A percentile compares a stretch with the other conserved stretches of the same genome.
phyloP scores from a whole-genome alignment of 371 early-diverging fungal genomes.

The Nematocida displodere region DNA sequence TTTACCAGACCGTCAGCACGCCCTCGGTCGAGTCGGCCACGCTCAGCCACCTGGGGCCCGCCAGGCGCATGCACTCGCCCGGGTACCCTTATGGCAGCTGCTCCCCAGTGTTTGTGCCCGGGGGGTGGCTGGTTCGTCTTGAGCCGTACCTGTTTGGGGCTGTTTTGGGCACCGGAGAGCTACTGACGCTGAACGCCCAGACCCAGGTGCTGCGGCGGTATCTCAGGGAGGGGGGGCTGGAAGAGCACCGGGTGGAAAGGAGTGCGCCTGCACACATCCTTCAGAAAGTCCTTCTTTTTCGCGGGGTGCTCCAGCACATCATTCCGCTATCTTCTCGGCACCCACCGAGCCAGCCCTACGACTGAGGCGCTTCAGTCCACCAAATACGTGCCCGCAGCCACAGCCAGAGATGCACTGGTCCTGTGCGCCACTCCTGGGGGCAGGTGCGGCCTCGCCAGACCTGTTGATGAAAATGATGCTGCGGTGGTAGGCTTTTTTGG shows the following conservation, averaged over 20 bases:
- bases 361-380: too few relatives aligned
- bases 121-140: slow-evolving; percentile 23
- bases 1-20: slow-evolving; percentile 1
- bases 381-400: too few relatives aligned
- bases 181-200: slow-evolving; percentile 10
- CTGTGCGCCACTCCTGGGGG: too few relatives aligned
- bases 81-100: neutral
- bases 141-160: slow-evolving; percentile 27
- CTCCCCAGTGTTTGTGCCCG: slow-evolving; percentile 8
- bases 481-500: too few relatives aligned
- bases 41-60: slow-evolving; percentile 10
- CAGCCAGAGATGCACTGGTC: too few relatives aligned
- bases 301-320: neutral
- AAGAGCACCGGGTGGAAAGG: neutral
- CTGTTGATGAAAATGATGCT: too few relatives aligned
- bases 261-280: slow-evolving; percentile 2
- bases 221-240: neutral
- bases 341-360: too few relatives aligned
- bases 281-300: slow-evolving; percentile 19
- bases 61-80: neutral
- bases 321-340: too few relatives aligned
- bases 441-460: too few relatives aligned
- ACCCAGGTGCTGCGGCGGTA: neutral
- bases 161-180: neutral
- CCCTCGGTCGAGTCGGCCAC: slow-evolving; percentile 28